Base-by-base conservation (phyloP, 2,329 filamentous ascomycete species). In the Botrytis medusae region DNA sequence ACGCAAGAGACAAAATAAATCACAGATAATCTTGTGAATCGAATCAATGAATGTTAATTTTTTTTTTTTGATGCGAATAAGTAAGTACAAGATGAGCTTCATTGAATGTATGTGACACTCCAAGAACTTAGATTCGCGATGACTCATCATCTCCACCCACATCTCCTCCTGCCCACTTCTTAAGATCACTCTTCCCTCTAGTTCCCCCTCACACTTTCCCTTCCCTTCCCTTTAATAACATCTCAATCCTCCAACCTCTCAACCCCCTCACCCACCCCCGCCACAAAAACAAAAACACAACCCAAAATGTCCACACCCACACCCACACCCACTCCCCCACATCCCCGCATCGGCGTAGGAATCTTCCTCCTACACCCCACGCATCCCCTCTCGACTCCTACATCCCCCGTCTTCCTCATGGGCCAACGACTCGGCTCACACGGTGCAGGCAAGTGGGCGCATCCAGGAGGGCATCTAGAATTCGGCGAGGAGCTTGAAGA, bases 381-480 rank as follows among this genome's bases (percentile, higher is more conserved):
- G 3, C 51, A 44, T 20, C n/a, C 68, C 14, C 25, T 4, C 16
- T 46, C 34, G 51, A 73, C 74, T 0, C 32, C 69, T 48, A 16
- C 61, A 5, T 74, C 72, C 54, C 76, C 75, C 20, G 22, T 61
- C 4, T 77, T 77, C 68, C 71, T 77, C 20, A 57, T 77, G 5
- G 77, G 75, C 16, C 74, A 75, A 29, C 74, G 75, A n/a, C 63
- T 74, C 25, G 71, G 63, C 25, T 74, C 76, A 7, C 75, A 76
- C 70, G 76, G 76, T 1, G 64, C 75, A 18, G 90, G 88, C 1
- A 90, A 87, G 0, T 89, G 87, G 82, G 90, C 90, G 68, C 87
- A 93, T 22, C 92, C 93, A 0, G 93, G 93, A 34, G 93, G 93
- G 0, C 92, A 95, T 78, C 86, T 95, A 25, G 93, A 95, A 74